phyloP scores from a whole-genome alignment of 805 yeast species.

The Lachancea dasiensis region DNA sequence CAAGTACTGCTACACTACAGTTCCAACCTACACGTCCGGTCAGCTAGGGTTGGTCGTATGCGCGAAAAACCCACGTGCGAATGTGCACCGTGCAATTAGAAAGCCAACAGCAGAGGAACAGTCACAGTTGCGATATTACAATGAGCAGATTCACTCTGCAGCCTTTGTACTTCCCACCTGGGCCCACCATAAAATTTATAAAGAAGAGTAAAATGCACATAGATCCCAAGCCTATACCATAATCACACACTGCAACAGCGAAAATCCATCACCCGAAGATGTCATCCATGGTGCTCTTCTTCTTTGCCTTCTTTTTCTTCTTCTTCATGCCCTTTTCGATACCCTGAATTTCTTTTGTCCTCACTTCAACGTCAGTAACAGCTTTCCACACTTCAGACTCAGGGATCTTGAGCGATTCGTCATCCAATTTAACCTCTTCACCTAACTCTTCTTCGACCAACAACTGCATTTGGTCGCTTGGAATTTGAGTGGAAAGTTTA shows the following conservation, averaged over 20 bases:
- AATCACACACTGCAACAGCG: not conserved
- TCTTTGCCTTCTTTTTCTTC: slow-evolving; percentile 41
- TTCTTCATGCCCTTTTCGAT: slow-evolving; percentile 16
- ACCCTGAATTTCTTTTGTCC: not conserved
- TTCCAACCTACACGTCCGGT: slow-evolving; percentile 86
- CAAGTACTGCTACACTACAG: slow-evolving; percentile 68
- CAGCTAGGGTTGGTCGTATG: slow-evolving; percentile 77
- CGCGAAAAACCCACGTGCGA: slow-evolving; percentile 44
- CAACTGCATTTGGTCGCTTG: not conserved
- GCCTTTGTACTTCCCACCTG: slow-evolving; percentile 76
- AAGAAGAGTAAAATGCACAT: not conserved
- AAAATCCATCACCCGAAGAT: slow-evolving; percentile 50
- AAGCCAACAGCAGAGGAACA: slow-evolving; percentile 42
- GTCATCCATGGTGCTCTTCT: slow-evolving; percentile 60
- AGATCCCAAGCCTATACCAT: not conserved
- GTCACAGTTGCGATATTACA: slow-evolving; percentile 57
- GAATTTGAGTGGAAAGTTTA: not conserved
- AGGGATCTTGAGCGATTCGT: not conserved
- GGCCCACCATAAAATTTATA: slow-evolving; percentile 44
- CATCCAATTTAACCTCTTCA: slow-evolving; percentile 19
- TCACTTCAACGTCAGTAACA: no score
- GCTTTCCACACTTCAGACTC: no score
- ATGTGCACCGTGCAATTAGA: slow-evolving; percentile 50
- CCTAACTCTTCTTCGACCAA: slow-evolving; percentile 31
- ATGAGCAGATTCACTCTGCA: slow-evolving; percentile 56